Evolutionary conservation across 192 early-diverging fungal genomes (phyloP).

Genomic region (Podila epicladia): DNA sequence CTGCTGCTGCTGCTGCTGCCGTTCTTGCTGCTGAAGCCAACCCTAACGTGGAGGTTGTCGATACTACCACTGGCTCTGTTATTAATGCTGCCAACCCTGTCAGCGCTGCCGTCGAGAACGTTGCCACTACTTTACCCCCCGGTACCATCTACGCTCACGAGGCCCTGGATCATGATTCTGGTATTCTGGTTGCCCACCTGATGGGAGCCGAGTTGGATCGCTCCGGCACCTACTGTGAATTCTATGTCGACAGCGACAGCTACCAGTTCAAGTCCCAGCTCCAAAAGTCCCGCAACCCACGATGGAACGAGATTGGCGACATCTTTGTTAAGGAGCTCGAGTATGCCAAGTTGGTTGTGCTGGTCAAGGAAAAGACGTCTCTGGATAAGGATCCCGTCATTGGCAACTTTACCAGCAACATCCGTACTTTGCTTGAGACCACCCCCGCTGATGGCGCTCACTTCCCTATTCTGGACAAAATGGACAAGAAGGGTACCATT

Average conservation of each 20-base stretch:
- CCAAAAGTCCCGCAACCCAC: conserved; percentile 45
- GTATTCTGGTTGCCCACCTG: conserved; percentile 34
- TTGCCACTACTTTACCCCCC: conserved; percentile 14
- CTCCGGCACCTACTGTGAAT: conserved; percentile 42
- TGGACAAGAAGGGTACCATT: conserved; percentile 34
- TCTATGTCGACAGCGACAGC: conserved; percentile 40
- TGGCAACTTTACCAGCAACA: conserved; percentile 23
- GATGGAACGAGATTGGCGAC: conserved; percentile 56
- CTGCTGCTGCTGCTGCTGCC: conserved; percentile 8
- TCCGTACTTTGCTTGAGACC: conserved; percentile 28
- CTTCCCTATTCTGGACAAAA: conserved; percentile 37
- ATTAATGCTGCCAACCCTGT: conserved; percentile 22
- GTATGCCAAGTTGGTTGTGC: conserved; percentile 59
- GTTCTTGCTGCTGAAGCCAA: conserved; percentile 11
- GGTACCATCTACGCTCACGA: conserved; percentile 24
- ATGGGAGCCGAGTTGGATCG: conserved; percentile 40
- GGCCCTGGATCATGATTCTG: conserved; percentile 43
- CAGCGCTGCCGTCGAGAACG: conserved; percentile 17
- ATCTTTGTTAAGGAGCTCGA: conserved; percentile 68
- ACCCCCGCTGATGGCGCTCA: conserved; percentile 24
- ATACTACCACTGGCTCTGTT: conserved; percentile 5
- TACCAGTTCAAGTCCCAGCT: conserved; percentile 45
- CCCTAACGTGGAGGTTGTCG: conserved; percentile 2
- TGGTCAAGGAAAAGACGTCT: conserved; percentile 46
- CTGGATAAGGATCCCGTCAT: conserved; percentile 52